Conservation (phyloP, 164 flowering plant species). For the Liquidambar formosana region DNA sequence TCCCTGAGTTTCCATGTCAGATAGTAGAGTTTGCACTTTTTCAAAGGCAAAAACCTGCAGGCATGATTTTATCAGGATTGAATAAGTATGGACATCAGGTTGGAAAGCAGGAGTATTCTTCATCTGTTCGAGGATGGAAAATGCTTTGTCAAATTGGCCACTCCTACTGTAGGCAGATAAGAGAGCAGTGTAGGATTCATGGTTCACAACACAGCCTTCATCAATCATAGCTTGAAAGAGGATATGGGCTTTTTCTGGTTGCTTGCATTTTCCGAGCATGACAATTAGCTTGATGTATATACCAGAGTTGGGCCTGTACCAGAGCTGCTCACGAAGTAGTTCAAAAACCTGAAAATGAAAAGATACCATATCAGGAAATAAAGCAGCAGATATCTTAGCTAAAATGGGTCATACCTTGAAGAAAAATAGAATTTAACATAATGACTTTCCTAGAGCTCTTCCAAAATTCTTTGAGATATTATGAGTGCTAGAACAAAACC, state of each 20-base stretch:
- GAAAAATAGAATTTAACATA: no score
- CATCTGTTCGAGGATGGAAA: slow-evolving; percentile 74
- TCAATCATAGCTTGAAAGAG: slow-evolving; percentile 81
- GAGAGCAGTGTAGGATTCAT: slow-evolving; percentile 85
- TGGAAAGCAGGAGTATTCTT: slow-evolving; percentile 60
- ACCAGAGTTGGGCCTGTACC: slow-evolving; percentile 84
- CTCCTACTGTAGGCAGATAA: slow-evolving; percentile 89
- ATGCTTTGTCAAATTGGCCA: slow-evolving; percentile 70
- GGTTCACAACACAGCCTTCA: slow-evolving; percentile 71
- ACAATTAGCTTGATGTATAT: slow-evolving; percentile 83
- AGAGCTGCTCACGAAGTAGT: slow-evolving; percentile 80
- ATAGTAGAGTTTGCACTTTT: slow-evolving; percentile 55
- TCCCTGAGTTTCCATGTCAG: slow-evolving; percentile 67
- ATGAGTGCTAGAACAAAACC: no score
- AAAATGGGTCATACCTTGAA: no score
- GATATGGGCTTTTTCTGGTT: slow-evolving; percentile 73
- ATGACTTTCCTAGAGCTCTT: no score
- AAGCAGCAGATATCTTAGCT: no score
- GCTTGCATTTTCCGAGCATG: slow-evolving; percentile 98
- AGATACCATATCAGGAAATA: background rate
- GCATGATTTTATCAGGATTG: slow-evolving; percentile 90
- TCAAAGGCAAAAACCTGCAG: slow-evolving; percentile 67
- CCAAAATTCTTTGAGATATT: no score
- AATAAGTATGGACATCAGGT: slow-evolving; percentile 86
- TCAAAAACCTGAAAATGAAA: slow-evolving; percentile 73